Evolutionary conservation across 2,329 filamentous ascomycete species (phyloP).

Genomic region (Talaromyces funiculosus): DNA sequence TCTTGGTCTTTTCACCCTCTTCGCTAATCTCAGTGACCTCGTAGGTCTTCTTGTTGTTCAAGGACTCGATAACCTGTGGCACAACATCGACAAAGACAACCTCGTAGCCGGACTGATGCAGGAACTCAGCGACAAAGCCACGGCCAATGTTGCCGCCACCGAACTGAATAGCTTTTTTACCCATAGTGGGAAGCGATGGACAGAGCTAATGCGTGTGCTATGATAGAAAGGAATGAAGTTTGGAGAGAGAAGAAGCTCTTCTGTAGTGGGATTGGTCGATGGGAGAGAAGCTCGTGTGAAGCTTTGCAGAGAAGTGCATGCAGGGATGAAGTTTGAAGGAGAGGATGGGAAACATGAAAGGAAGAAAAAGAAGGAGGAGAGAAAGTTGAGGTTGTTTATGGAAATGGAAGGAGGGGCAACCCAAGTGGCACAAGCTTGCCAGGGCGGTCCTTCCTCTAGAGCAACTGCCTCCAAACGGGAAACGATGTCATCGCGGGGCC

Average conservation of each 20-base stretch:
- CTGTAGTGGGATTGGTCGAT: neutral
- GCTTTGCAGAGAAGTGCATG: neutral
- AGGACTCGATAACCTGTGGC: constrained; percentile 69
- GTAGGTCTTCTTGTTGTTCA: constrained; percentile 74
- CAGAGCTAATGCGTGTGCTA: neutral
- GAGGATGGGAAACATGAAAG: neutral
- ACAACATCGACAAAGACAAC: constrained; percentile 96
- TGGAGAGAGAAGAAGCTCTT: neutral
- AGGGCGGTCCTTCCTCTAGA: neutral
- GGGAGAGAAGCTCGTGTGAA: neutral
- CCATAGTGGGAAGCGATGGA: constrained; percentile 5
- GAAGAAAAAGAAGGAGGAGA: constrained; percentile 7
- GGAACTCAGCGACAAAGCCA: constrained; percentile 83
- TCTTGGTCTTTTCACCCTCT: constrained; percentile 73
- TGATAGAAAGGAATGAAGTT: neutral
- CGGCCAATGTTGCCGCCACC: constrained; percentile 82
- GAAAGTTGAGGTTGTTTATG: constrained; percentile 15
- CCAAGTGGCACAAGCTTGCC: constrained; percentile 8
- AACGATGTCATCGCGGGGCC: constrained; percentile 16
- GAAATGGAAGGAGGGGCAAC: constrained; percentile 14
- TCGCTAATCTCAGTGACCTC: constrained; percentile 87
- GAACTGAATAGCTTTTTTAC: constrained; percentile 69
- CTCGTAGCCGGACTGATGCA: constrained; percentile 91
- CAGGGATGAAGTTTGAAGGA: neutral
- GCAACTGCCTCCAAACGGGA: neutral